Conservation (phyloP, 2,329 filamentous ascomycete species). For the Venturia carpophila region DNA sequence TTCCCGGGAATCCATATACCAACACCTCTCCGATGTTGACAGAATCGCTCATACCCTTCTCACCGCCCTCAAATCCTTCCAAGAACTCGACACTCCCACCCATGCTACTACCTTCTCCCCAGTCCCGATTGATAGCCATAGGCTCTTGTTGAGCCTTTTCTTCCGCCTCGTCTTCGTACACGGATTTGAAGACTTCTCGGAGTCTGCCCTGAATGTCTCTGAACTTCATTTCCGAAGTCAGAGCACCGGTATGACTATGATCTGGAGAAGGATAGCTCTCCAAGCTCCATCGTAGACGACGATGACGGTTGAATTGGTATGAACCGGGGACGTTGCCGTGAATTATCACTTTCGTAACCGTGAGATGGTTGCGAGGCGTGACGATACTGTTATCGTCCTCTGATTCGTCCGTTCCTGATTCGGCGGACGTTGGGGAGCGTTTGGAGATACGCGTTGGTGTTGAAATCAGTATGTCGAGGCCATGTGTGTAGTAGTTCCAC, state of each 20-base stretch:
- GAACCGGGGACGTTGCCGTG: conserved; percentile 94
- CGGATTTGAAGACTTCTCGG: conserved; percentile 60
- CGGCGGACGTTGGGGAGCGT: conserved; percentile 22
- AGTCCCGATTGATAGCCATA: conserved; percentile 86
- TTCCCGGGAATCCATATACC: conserved; percentile 83
- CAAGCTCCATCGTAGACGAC: conserved; percentile 81
- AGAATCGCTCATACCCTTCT: conserved; percentile 28
- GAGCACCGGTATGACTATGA: conserved; percentile 19
- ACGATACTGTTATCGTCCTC: conserved; percentile 25
- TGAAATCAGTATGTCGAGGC: conserved; percentile 89
- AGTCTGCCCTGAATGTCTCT: conserved; percentile 62
- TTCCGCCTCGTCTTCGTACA: conserved; percentile 50
- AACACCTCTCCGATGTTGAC: conserved; percentile 64
- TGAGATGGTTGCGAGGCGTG: conserved; percentile 51
- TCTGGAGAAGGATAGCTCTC: conserved; percentile 25
- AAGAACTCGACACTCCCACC: conserved; percentile 46
- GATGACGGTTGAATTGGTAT: conserved; percentile 92
- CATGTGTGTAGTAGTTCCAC: conserved; percentile 95
- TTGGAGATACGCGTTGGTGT: conserved; percentile 48
- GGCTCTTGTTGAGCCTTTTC: conserved; percentile 47
- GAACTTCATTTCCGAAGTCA: conserved; percentile 73
- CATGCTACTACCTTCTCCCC: conserved; percentile 81
- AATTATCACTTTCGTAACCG: conserved; percentile 84
- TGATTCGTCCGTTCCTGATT: conserved; percentile 20
- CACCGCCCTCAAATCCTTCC: conserved; percentile 44